These are phyloP conservation scores for Saccharomycopsis schoenii DNA, from an alignment of 805 yeast species.

Conservation along the genomic window DNA sequence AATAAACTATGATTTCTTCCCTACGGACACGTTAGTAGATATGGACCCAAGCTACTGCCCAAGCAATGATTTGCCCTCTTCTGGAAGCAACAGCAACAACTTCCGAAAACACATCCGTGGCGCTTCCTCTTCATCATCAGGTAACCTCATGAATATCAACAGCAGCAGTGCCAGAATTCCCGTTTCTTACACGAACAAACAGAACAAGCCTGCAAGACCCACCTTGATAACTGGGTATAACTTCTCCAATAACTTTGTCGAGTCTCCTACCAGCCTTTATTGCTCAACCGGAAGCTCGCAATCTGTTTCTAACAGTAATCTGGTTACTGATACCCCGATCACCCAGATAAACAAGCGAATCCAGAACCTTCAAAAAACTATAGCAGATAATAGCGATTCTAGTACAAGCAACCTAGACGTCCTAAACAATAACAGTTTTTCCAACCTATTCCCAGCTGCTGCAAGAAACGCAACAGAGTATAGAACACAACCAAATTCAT, in stretches of 20 bases:
- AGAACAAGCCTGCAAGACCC: conserved; percentile 2
- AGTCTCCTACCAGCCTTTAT: conserved; percentile 10
- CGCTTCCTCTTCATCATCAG: neutral
- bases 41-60: neutral
- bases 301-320: neutral
- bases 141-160: no score
- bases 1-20: neutral
- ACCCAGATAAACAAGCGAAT: conserved; percentile 8
- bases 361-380: conserved; percentile 4
- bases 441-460: neutral
- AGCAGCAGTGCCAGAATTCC: neutral
- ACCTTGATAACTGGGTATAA: conserved; percentile 18
- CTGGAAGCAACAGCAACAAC: neutral
- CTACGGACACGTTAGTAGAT: neutral
- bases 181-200: neutral
- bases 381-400: neutral
- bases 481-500: conserved; percentile 18
- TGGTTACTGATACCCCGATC: conserved; percentile 7
- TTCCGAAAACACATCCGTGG: neutral
- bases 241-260: conserved; percentile 16
- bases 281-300: neutral
- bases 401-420: neutral
- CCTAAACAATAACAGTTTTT: neutral
- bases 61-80: neutral
- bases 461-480: conserved; percentile 2